Base-by-base conservation (phyloP, 2,329 filamentous ascomycete genomes). In the Ascochyta fabae region DNA sequence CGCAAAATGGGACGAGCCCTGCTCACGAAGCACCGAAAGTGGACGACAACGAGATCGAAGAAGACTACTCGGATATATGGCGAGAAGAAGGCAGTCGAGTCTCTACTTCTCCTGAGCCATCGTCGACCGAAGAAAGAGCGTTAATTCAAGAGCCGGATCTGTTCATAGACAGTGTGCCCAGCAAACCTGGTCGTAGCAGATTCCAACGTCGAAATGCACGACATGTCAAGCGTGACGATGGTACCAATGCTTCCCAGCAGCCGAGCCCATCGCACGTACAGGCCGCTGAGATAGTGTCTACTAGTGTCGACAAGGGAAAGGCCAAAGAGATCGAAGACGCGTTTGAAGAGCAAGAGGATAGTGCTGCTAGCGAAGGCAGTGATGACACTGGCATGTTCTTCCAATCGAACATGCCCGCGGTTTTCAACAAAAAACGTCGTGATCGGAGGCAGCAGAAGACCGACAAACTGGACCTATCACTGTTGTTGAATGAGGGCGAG, bases 71-170 rank as follows among this genome's bases (percentile, higher is more conserved):
- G 16, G 79, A 81, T 49, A 74, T 82, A 22, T 81, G 80, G 80
- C 73, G 79, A 64, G 79, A 80, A 53, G 79, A 81, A 59, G 79
- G 78, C 15, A 80, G 78, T 38, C 73, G 77, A 8, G 69, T 70
- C 15, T 62, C 66, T 0, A 53, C 61, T 22, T 59, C 56, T 27
- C 48, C 63, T 5, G 53, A 56, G n/a, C 42, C 57, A 22, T 48
- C 43, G 22, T 57, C 64, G 26, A 36, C 29, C 12, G 29, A 33
- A 8, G 41, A 42, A n/a, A 9, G 22, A 1, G 8, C 16, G 12
- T 50, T 40, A 9, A 43, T 42, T 16, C 47, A 51, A 12, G 53
- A 56, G 31, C 47, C 42, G 16, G 76, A 77, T 38, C 51, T 76
- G 13, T 74, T 77, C 36, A 61, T 63, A 8, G 69, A 72, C 19